These are phyloP conservation scores for Ceratobasidium sp. DNA, from an alignment of 1,284 basidiomycete species.

Conservation along the genomic window DNA sequence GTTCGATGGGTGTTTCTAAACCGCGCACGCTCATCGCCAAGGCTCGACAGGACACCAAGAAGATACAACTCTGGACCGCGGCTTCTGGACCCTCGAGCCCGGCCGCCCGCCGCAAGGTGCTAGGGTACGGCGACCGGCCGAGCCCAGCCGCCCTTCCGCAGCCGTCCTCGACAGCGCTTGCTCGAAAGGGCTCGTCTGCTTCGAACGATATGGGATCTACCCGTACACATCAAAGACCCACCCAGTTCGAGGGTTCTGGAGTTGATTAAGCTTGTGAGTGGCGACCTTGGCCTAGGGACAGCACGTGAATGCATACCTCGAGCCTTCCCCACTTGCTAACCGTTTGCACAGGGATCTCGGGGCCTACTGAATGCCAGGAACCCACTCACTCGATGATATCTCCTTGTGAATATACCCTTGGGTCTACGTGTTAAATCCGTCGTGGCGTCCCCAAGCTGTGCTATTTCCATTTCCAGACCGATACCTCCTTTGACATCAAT, in stretches of 20 bases:
- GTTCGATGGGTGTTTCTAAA: slow-evolving; percentile 38
- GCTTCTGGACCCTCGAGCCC: slow-evolving; percentile 29
- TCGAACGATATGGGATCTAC: neutral
- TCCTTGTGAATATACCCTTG: slow-evolving; percentile 10
- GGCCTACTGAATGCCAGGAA: slow-evolving; percentile 19
- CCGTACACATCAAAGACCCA: neutral
- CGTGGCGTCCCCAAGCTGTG: slow-evolving; percentile 23
- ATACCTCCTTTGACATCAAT: slow-evolving; percentile 19
- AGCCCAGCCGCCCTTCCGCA: slow-evolving; percentile 13
- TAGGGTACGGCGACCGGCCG: slow-evolving; percentile 35
- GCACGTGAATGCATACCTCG: slow-evolving; percentile 18
- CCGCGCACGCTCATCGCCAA: slow-evolving; percentile 80
- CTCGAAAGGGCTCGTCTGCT: neutral
- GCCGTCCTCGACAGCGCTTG: slow-evolving; percentile 5
- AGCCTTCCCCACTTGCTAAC: neutral
- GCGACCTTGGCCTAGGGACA: slow-evolving; percentile 7
- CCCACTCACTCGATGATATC: neutral
- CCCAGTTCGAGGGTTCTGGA: slow-evolving; percentile 11
- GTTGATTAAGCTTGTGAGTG: slow-evolving; percentile 35
- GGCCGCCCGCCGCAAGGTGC: slow-evolving; percentile 26
- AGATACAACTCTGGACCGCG: slow-evolving; percentile 68
- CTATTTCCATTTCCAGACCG: slow-evolving; percentile 26
- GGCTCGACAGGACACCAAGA: slow-evolving; percentile 73
- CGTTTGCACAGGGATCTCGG: neutral
- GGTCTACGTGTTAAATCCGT: slow-evolving; percentile 15